These are phyloP conservation scores for Capsicum chinense DNA, from an alignment of 257 asterid species.

Conservation along the genomic window DNA sequence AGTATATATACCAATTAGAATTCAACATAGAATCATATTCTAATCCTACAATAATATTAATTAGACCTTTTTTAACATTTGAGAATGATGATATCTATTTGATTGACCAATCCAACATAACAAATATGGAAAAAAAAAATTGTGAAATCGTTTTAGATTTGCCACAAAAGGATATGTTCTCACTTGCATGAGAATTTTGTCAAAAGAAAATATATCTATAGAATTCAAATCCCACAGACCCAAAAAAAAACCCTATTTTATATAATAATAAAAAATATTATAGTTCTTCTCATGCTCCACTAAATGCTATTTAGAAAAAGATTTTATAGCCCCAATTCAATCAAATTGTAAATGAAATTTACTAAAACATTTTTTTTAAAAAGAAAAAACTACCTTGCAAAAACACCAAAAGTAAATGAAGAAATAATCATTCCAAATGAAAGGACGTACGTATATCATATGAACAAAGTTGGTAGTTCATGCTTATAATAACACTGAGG, in stretches of 20 bases:
- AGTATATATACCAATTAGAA: not conserved
- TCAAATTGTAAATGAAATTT: not conserved
- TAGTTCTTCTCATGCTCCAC: too few species aligned
- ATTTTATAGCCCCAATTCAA: not conserved
- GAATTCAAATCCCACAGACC: too few species aligned
- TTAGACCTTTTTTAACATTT: not conserved
- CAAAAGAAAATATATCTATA: not conserved
- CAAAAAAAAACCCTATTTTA: too few species aligned
- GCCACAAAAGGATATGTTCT: slow-evolving; percentile 1
- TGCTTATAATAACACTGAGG: not conserved
- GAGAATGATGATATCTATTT: not conserved
- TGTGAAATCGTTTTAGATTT: not conserved
- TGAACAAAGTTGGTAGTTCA: slow-evolving; percentile 8
- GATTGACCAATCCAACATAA: not conserved
- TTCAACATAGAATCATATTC: slow-evolving; percentile 18
- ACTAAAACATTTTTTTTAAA: too few species aligned
- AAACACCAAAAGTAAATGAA: not conserved
- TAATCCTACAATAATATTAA: slow-evolving; percentile 1
- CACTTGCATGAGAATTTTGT: not conserved
- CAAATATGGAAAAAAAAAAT: not conserved
- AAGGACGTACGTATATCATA: too few species aligned
- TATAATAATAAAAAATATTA: not conserved
- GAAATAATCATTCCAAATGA: not conserved
- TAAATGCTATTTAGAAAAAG: too few species aligned
- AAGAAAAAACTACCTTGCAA: not conserved